These are phyloP conservation scores for Ophiocordyceps robertsii DNA, from an alignment of 2,329 filamentous ascomycete species.

Conservation along the genomic window DNA sequence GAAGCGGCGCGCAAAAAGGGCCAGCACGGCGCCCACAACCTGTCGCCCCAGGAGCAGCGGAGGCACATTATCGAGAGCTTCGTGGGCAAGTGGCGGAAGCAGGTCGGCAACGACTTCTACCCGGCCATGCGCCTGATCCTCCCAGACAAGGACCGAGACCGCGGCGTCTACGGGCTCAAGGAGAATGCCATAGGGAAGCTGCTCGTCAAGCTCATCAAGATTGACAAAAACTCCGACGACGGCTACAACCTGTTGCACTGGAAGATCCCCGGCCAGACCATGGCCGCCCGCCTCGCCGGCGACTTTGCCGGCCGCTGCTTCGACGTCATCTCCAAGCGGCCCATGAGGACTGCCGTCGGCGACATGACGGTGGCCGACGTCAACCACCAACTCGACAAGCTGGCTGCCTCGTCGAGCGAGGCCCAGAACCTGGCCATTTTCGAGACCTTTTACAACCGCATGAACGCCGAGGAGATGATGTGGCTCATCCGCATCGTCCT, in stretches of 20 bases:
- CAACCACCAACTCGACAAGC: conserved; percentile 68
- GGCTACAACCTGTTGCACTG: conserved; percentile 76
- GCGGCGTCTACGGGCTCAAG: conserved; percentile 87
- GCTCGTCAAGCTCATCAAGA: conserved; percentile 84
- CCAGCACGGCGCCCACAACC: conserved; percentile 41
- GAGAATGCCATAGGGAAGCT: conserved; percentile 84
- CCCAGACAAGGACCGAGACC: conserved; percentile 83
- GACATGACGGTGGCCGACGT: conserved; percentile 81
- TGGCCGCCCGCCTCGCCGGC: conserved; percentile 55
- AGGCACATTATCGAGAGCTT: conserved; percentile 75
- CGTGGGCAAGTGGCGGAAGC: conserved; percentile 71
- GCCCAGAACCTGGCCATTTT: conserved; percentile 74
- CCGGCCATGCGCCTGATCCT: conserved; percentile 84
- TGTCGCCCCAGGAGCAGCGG: conserved; percentile 64
- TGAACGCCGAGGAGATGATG: conserved; percentile 87
- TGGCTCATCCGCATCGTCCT: conserved; percentile 93
- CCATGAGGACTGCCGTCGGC: conserved; percentile 59
- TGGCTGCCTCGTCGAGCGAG: conserved; percentile 66
- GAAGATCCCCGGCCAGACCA: conserved; percentile 69
- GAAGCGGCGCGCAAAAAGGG: conserved; percentile 44
- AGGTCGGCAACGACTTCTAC: conserved; percentile 87
- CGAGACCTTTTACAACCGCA: conserved; percentile 69
- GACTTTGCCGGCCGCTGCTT: conserved; percentile 87
- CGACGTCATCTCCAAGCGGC: conserved; percentile 73
- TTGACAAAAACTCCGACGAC: conserved; percentile 82